Base-by-base conservation (phyloP, 176 grass and related monocot species). In the Miscanthus lutarioriparius region DNA sequence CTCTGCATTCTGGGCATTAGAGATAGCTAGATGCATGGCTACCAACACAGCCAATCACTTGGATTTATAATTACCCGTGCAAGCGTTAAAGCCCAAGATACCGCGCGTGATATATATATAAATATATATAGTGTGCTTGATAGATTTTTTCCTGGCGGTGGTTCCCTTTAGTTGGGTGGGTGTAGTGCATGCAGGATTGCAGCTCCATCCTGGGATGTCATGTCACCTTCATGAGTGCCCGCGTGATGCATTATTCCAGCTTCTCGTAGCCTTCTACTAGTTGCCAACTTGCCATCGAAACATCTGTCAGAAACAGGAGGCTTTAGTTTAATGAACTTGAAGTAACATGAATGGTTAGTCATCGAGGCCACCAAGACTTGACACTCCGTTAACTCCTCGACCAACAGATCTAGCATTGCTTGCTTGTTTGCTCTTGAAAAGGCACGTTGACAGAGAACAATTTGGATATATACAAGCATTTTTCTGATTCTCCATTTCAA, bases 41-140 rank as follows among this genome's bases (percentile, higher is more conserved):
- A 14, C 53, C 48, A 51, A n/a, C n/a, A n/a, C 19, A 53, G 49
- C 49, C 14, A 37, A 62, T 27, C 74, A 78, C 65, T 17, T 15
- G 19, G 48, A 43, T 71, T 71, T 45, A 85, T 85, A 86, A 79
- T 79, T 79, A 63, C 84, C 75, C 39, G 75, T 78, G 75, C 83
- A n/a, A 47, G 38, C 27, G 77, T 66, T 47, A 86, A 79, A 78
- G 74, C 74, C 27, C 27, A 86, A 72, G 27, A 37, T 79, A 51
- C 22, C 20, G 28, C 25, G 59, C 25, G 25, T 27, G n/a, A 25
- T 13, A 4, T 7, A 37, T 8, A 47, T 47, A 47, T n/a, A n/a
- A n/a, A n/a, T n/a, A n/a, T n/a, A n/a, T n/a, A n/a, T n/a, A n/a
- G n/a, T n/a, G n/a, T 58, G 20, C 6, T 58, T 22, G 20, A 15